Evolutionary conservation across 768 basidiomycete species (phyloP), one percentile per base, ranked within the genome.

Genomic region (Erythrobasidium yunnanense): DNA sequence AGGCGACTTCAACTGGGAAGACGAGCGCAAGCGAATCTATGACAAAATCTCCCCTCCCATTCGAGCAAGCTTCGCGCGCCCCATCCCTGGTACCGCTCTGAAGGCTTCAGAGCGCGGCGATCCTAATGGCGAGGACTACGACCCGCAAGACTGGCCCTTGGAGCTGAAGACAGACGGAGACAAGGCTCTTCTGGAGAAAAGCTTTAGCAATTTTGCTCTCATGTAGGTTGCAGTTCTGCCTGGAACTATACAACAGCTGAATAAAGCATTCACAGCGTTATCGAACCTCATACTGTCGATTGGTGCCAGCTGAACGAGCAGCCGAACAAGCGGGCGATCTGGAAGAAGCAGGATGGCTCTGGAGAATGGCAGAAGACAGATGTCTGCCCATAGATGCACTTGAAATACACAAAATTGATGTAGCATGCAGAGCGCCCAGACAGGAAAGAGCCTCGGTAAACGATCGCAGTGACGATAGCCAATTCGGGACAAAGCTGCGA

Each of bases 51-150:
- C 80, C 47, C 79, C 78, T 1, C 75, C 79, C 51, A 82, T 88
- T 83, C 83, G 81, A 69, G 88, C 88, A 23, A 79, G 78, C 45
- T 91, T 87, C 84, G 83, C 81, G 68, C 78, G 84, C 2, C 87
- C 87, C 1, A 73, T 78, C 0, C 86, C 87, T 0, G 90, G 60
- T 38, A 63, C 60, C 20, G 23, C 60, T 2, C 45, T 63, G 5
- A 63, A 63, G 38, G 47, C 42, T 17, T 27, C 45, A 25, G 60
- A 63, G 2, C 32, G 60, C n/a, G 49, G 32, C 22, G 58, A 62
- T 25, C 29, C 46, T 8, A 49, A 34, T 6, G 60, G 46, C 20
- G 33, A 47, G 20, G 60, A 63, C 32, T 63, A 63, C 49, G 35
- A 63, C 20, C 49, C 45, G 3, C n/a, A 51, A 5, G 46, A 29